These are phyloP conservation scores for Solanum gandarillasii DNA, from an alignment of 257 asterid species.

Conservation along the genomic window DNA sequence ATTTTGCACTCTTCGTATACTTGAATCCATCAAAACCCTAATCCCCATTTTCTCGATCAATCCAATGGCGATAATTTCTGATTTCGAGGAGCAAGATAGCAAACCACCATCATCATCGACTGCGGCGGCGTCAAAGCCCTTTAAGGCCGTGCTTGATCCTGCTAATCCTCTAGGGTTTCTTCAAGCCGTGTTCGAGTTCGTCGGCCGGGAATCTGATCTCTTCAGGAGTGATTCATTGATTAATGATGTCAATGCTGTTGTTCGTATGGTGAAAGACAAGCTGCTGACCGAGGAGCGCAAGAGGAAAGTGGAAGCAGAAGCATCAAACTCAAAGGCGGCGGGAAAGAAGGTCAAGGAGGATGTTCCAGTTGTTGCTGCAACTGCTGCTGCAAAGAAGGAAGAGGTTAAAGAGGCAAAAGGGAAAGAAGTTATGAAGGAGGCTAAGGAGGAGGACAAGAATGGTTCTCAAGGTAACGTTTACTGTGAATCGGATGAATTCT, in stretches of 20 bases:
- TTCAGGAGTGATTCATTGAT: conserved; percentile 63
- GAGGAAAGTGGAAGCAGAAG: conserved; percentile 28
- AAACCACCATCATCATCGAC: conserved; percentile 11
- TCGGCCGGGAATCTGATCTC: conserved; percentile 63
- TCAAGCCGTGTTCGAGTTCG: conserved; percentile 49
- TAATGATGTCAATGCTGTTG: conserved; percentile 62
- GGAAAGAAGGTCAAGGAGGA: conserved; percentile 18
- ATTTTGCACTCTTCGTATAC: neutral
- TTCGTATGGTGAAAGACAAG: conserved; percentile 54
- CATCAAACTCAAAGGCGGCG: neutral
- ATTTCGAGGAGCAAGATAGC: conserved; percentile 41
- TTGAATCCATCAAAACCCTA: neutral
- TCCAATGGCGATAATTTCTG: conserved; percentile 64
- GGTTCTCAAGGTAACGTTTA: conserved; percentile 32
- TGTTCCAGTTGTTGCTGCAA: conserved; percentile 1
- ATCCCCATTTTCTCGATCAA: neutral
- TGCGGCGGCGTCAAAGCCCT: conserved; percentile 24
- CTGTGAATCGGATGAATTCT: neutral
- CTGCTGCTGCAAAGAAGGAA: neutral
- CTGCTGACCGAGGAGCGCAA: conserved; percentile 39
- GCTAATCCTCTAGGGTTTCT: conserved; percentile 63
- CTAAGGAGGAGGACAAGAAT: conserved; percentile 29
- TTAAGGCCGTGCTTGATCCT: conserved; percentile 47
- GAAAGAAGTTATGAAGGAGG: neutral
- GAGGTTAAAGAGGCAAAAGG: neutral